Percentiles rank a stretch among this genome's conserved stretches.
Conservation (phyloP, 805 yeast species). For the Candida anglica region DNA sequence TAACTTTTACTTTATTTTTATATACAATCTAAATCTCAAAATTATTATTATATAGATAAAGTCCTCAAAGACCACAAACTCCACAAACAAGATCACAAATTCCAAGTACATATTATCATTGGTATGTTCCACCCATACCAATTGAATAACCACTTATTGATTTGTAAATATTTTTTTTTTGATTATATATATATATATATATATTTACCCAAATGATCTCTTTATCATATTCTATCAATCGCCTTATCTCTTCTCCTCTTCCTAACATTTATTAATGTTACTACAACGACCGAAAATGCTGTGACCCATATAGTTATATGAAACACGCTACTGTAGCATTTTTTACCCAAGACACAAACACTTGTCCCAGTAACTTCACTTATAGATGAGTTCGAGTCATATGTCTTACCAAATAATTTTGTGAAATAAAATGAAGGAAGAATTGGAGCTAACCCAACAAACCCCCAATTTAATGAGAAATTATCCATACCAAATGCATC, state of each 20-base stretch:
- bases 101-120: no score
- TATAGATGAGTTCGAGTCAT: conserved; percentile 43
- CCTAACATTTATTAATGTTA: conserved; percentile 14
- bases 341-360: conserved; percentile 28
- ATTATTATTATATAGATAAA: no score
- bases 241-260: neutral
- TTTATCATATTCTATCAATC: neutral
- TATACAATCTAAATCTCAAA: no score
- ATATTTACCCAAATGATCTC: neutral
- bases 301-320: conserved; percentile 31
- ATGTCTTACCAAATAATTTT: conserved; percentile 56
- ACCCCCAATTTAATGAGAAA: conserved; percentile 73
- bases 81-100: no score
- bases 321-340: conserved; percentile 46
- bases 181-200: neutral
- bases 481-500: conserved; percentile 67
- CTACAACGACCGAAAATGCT: conserved; percentile 17
- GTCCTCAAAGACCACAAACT: no score
- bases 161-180: no score
- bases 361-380: conserved; percentile 8
- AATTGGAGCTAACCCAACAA: conserved; percentile 63
- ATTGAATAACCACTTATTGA: no score
- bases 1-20: no score
- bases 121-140: no score
- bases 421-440: conserved; percentile 59